Conservation (phyloP, 495 filamentous ascomycete species). For the Endocarpon pusillum region DNA sequence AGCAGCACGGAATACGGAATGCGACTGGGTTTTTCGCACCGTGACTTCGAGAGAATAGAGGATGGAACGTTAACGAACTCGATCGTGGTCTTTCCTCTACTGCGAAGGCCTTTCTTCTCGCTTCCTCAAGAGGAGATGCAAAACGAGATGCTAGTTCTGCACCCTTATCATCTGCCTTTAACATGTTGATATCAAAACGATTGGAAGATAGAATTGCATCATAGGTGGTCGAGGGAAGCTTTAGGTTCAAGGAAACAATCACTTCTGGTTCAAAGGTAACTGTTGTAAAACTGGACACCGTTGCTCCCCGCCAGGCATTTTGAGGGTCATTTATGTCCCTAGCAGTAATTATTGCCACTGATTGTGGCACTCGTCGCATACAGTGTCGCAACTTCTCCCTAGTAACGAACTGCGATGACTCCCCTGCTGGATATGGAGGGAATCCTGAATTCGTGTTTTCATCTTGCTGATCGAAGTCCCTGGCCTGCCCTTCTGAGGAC, state of each 20-base stretch:
- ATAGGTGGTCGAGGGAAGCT: background rate
- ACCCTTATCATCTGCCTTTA: background rate
- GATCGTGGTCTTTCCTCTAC: background rate
- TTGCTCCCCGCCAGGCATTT: background rate
- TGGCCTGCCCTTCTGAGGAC: too few species aligned
- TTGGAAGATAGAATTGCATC: background rate
- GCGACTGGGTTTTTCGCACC: too few species aligned
- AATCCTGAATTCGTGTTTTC: too few species aligned
- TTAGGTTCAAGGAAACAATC: background rate
- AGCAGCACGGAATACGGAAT: too few species aligned
- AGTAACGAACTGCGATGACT: too few species aligned
- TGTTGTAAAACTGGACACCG: background rate
- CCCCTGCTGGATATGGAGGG: too few species aligned
- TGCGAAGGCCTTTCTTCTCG: background rate
- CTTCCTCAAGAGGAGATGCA: constrained; percentile 1
- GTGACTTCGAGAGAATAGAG: too few species aligned
- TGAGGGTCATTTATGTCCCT: background rate
- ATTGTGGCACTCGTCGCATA: background rate
- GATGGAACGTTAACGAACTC: too few species aligned
- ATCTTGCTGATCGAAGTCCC: too few species aligned
- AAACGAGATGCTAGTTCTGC: background rate
- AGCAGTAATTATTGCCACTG: background rate
- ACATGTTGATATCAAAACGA: background rate
- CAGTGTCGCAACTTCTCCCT: background rate
- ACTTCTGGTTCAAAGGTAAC: background rate